Evolutionary conservation across 768 basidiomycete species (phyloP).

Genomic region (Leccinum rimulosum): DNA sequence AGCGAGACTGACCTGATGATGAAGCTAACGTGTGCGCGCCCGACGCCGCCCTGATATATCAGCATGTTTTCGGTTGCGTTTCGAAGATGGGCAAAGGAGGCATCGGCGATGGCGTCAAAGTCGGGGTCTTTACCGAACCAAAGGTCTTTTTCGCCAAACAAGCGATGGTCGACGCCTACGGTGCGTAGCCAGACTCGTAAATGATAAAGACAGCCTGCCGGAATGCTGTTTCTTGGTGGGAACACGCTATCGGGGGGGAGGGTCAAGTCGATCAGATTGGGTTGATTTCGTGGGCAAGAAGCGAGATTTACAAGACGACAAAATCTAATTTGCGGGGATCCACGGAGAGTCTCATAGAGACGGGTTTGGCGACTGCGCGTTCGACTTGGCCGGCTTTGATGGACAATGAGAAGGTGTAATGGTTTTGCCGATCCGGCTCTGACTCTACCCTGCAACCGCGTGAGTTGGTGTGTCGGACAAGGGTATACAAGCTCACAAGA

Average conservation of each 20-base stretch:
- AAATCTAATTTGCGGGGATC: constrained; percentile 59
- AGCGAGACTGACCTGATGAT: constrained; percentile 42
- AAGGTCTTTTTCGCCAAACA: constrained; percentile 63
- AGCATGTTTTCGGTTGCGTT: constrained; percentile 42
- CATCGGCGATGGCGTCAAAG: constrained; percentile 54
- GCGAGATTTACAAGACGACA: constrained; percentile 53
- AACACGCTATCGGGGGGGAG: constrained; percentile 41
- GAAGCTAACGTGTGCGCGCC: constrained; percentile 55
- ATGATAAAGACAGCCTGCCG: constrained; percentile 51
- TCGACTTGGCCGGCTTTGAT: constrained; percentile 56
- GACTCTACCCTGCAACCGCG: constrained; percentile 30
- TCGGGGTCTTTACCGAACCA: constrained; percentile 70
- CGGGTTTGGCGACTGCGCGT: constrained; percentile 48
- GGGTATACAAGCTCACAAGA: constrained; percentile 42
- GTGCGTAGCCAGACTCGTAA: constrained; percentile 65
- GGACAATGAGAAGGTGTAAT: constrained; percentile 53
- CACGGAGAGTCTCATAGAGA: constrained; percentile 43
- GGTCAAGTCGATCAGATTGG: background rate
- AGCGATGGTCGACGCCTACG: constrained; percentile 55
- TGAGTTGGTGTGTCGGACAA: background rate
- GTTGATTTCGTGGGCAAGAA: background rate
- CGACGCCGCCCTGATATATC: constrained; percentile 54
- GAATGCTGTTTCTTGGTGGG: constrained; percentile 56
- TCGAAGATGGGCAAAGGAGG: constrained; percentile 52
- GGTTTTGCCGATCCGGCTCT: constrained; percentile 21